These are phyloP conservation scores for Phytopythium cucurbitacearum DNA, from an alignment of 352 stramenopile species.

Conservation along the genomic window DNA sequence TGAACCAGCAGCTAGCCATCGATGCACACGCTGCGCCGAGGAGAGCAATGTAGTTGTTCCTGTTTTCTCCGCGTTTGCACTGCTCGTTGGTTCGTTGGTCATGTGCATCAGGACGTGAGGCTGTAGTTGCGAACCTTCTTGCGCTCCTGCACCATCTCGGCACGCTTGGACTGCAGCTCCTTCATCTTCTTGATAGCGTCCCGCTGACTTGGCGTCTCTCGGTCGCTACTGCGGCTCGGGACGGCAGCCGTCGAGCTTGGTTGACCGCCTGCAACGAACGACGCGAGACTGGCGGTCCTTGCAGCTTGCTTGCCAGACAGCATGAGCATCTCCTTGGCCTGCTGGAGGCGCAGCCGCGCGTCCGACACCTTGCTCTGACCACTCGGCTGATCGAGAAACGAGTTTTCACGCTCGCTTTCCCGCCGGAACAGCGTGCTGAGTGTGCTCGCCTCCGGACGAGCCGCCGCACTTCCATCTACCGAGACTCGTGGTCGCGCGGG, in stretches of 20 bases:
- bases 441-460: constrained; percentile 6
- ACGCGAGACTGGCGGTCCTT: constrained; percentile 31
- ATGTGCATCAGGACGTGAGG: constrained; percentile 22
- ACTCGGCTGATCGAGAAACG: too few relatives aligned
- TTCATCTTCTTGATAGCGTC: constrained; percentile 63
- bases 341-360: constrained; percentile 54
- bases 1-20: background rate
- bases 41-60: background rate
- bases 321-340: constrained; percentile 72
- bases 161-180: constrained; percentile 62
- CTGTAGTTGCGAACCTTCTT: constrained; percentile 84
- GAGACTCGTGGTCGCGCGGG: background rate
- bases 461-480: too few relatives aligned
- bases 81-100: background rate
- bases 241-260: constrained; percentile 1
- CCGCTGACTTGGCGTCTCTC: constrained; percentile 60
- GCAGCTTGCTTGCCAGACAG: constrained; percentile 54
- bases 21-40: background rate
- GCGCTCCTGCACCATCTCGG: constrained; percentile 71
- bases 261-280: constrained; percentile 10
- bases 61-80: background rate
- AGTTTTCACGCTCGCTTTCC: too few relatives aligned
- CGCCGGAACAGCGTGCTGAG: constrained; percentile 21
- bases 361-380: constrained; percentile 35
- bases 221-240: constrained; percentile 29